Percentiles rank a stretch among this genome's conserved stretches.
These are phyloP conservation scores for Dothistroma septosporum DNA, from an alignment of 2,329 filamentous ascomycete species.

Conservation along the genomic window DNA sequence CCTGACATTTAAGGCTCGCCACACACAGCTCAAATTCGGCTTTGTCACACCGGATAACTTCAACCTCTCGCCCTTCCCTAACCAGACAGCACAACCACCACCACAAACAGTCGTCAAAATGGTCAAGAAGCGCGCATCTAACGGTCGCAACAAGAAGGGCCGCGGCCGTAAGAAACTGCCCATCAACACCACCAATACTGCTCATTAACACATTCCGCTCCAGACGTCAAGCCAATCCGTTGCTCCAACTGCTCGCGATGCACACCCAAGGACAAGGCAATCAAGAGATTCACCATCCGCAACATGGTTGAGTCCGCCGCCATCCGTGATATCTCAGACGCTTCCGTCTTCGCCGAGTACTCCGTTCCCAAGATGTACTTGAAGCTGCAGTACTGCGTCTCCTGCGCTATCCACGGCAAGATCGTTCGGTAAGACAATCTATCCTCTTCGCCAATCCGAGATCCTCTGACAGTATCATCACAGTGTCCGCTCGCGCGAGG, in stretches of 20 bases:
- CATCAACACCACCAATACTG: neutral
- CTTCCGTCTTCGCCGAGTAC: conserved; percentile 98
- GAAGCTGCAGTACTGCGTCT: conserved; percentile 99
- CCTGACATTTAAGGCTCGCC: neutral
- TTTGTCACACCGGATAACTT: neutral
- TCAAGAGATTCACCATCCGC: conserved; percentile 99
- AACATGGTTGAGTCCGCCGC: conserved; percentile 99
- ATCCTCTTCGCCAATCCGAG: neutral
- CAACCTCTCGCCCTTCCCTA: conserved; percentile 1
- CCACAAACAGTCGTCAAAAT: conserved; percentile 56
- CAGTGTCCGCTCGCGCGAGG: conserved; percentile 94
- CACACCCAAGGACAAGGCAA: conserved; percentile 99
- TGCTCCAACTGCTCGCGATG: conserved; percentile 78
- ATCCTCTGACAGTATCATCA: conserved; percentile 18
- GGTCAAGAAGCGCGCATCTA: conserved; percentile 73
- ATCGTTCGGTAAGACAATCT: conserved; percentile 87
- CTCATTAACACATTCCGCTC: conserved; percentile 34
- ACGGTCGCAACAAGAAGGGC: conserved; percentile 99
- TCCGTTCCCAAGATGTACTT: conserved; percentile 99
- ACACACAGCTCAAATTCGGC: neutral
- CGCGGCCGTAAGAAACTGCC: conserved; percentile 57
- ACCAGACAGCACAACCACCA: conserved; percentile 19
- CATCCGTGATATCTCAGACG: conserved; percentile 99
- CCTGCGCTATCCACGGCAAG: conserved; percentile 99
- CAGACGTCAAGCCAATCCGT: conserved; percentile 93